A percentile compares a stretch with the other conserved stretches of the same genome.
Conservation (phyloP, 139 green algal species). For the Coelastrella sp. region DNA sequence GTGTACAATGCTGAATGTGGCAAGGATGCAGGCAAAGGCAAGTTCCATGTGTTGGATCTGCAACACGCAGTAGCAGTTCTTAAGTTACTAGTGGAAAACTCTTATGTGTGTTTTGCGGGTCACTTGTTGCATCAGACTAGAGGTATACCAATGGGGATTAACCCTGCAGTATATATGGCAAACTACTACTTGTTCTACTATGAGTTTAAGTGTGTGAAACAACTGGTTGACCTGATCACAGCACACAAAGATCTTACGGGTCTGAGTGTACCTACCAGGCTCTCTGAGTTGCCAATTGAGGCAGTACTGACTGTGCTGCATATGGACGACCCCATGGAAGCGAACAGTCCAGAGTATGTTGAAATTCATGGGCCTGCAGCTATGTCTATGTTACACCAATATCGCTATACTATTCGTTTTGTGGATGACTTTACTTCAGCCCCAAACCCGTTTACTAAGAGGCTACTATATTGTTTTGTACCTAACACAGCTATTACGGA, state of each 20-base stretch:
- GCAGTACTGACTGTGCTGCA: not conserved
- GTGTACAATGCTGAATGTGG: not conserved
- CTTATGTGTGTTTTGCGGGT: not conserved
- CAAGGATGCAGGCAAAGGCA: not conserved
- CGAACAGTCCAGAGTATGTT: not conserved
- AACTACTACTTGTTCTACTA: slow-evolving; percentile 36
- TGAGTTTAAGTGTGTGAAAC: not conserved
- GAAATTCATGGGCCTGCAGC: not conserved
- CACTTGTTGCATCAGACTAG: not conserved
- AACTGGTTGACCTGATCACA: not conserved
- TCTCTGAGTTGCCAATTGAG: not conserved
- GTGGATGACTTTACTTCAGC: slow-evolving; percentile 18
- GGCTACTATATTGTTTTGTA: not conserved
- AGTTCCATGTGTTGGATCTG: not conserved
- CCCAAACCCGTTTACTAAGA: not conserved
- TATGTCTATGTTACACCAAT: not conserved
- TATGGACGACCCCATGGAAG: not conserved
- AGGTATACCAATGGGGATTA: slow-evolving; percentile 27
- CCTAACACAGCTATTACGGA: not conserved
- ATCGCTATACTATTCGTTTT: not conserved
- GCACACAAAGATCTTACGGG: not conserved
- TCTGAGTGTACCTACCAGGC: not conserved
- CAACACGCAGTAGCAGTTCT: not conserved
- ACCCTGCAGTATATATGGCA: slow-evolving; percentile 27
- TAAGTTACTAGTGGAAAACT: not conserved